phyloP scores from a whole-genome alignment of 169 alveolate species.

The Plasmodium adleri region DNA sequence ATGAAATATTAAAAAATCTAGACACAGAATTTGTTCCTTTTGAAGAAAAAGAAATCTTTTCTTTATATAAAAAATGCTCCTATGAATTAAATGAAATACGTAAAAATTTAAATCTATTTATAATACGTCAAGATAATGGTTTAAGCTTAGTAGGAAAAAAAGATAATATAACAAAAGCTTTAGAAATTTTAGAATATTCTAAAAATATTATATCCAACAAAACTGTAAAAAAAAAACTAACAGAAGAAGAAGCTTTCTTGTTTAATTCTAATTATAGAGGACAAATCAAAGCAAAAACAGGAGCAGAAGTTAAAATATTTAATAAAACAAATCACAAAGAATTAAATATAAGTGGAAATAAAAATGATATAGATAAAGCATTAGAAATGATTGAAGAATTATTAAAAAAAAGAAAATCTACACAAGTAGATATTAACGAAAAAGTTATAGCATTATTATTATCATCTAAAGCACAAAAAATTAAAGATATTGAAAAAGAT shows the following conservation, averaged over 20 bases:
- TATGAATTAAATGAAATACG: conserved; percentile 72
- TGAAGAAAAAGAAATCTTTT: conserved; percentile 56
- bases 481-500: conserved; percentile 72
- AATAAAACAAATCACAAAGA: conserved; percentile 57
- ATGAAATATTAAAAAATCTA: conserved; percentile 29
- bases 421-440: conserved; percentile 50
- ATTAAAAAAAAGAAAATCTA: conserved; percentile 52
- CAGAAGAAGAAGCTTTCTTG: conserved; percentile 54
- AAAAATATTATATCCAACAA: conserved; percentile 39
- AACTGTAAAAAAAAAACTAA: conserved; percentile 58
- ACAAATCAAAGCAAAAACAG: conserved; percentile 50
- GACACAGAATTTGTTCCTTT: conserved; percentile 35
- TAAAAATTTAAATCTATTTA: conserved; percentile 45
- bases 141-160: conserved; percentile 40
- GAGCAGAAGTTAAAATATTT: conserved; percentile 71
- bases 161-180: conserved; percentile 49
- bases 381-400: conserved; percentile 58
- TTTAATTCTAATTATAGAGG: conserved; percentile 62
- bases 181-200: conserved; percentile 51
- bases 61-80: conserved; percentile 43
- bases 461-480: conserved; percentile 71
- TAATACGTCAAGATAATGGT: conserved; percentile 65
- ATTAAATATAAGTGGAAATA: conserved; percentile 73
- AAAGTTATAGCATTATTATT: conserved; percentile 54
- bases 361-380: conserved; percentile 65